A percentile compares a stretch with the other conserved stretches of the same genome.
Conservation (phyloP, 768 basidiomycete species). For the Leucogyrophana mollusca region DNA sequence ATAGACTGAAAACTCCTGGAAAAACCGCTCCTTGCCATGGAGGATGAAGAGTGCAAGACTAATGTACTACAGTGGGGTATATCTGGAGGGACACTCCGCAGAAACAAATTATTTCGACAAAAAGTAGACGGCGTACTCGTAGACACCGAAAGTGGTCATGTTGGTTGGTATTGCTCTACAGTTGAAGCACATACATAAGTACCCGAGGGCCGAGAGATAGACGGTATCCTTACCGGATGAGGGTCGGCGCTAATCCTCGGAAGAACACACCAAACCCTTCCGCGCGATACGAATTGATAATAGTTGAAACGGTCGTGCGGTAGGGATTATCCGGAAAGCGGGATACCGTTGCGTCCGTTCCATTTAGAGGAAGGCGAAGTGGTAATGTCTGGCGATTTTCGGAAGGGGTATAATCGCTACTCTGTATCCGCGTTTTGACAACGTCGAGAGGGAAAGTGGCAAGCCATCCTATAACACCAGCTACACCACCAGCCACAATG, state of each 20-base stretch:
- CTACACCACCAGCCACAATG: slow-evolving; percentile 72
- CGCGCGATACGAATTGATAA: slow-evolving; percentile 53
- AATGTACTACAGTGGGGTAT: no score
- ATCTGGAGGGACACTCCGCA: no score
- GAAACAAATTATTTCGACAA: slow-evolving; percentile 19
- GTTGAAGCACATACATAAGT: neutral
- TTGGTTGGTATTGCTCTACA: slow-evolving; percentile 80
- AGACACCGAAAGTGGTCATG: slow-evolving; percentile 77
- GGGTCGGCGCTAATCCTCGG: slow-evolving; percentile 73
- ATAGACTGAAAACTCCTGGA: no score
- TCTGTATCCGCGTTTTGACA: slow-evolving; percentile 87
- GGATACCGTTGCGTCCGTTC: neutral
- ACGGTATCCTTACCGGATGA: slow-evolving; percentile 60
- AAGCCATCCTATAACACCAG: slow-evolving; percentile 77
- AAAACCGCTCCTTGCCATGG: no score
- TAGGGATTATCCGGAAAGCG: slow-evolving; percentile 45
- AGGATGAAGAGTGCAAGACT: no score
- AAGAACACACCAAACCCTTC: slow-evolving; percentile 76
- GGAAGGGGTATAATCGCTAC: slow-evolving; percentile 20
- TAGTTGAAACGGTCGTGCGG: slow-evolving; percentile 56
- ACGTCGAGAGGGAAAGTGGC: slow-evolving; percentile 88
- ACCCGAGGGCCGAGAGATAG: neutral
- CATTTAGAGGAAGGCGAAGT: neutral
- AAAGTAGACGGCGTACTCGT: slow-evolving; percentile 55
- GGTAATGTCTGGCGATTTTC: neutral